Evolutionary conservation across 2,329 filamentous ascomycete species (phyloP).

Genomic region (Colletotrichum gigasporum): DNA sequence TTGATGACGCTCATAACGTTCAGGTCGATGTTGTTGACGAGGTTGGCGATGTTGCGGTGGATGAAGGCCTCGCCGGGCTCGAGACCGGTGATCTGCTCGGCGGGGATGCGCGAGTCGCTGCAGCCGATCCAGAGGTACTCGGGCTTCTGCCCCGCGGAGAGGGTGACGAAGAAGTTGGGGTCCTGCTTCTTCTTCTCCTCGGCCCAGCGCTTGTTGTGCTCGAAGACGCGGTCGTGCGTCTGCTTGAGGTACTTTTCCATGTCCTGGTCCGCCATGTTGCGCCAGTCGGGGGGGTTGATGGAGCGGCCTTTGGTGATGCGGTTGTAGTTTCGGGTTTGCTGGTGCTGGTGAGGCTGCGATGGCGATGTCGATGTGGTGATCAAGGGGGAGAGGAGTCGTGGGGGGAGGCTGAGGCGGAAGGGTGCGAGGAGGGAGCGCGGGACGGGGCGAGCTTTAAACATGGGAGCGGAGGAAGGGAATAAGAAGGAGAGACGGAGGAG

Average conservation of each 20-base stretch:
- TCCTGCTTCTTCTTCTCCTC: constrained; percentile 65
- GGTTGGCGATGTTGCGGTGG: constrained; percentile 95
- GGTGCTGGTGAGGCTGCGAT: neutral
- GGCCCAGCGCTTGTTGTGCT: constrained; percentile 75
- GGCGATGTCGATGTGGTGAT: neutral
- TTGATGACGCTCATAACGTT: constrained; percentile 85
- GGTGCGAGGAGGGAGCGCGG: constrained; percentile 15
- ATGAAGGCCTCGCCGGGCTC: constrained; percentile 93
- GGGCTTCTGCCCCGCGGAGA: constrained; percentile 71
- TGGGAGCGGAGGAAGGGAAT: neutral
- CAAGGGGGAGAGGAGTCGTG: neutral
- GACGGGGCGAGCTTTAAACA: constrained; percentile 24
- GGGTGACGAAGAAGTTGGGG: constrained; percentile 72
- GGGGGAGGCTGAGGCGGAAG: constrained; percentile 8
- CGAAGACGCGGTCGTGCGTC: constrained; percentile 74
- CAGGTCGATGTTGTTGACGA: constrained; percentile 82
- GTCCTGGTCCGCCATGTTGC: constrained; percentile 32
- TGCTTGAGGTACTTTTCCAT: constrained; percentile 62
- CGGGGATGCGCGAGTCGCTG: constrained; percentile 90
- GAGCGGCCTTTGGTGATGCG: neutral
- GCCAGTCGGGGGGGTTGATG: constrained; percentile 6
- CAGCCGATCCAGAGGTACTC: constrained; percentile 91
- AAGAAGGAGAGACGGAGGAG: neutral
- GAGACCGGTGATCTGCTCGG: constrained; percentile 84
- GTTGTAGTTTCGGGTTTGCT: constrained; percentile 9